These are phyloP conservation scores for Akanthomyces lecanii DNA, from an alignment of 2,329 filamentous ascomycete species.

Conservation along the genomic window DNA sequence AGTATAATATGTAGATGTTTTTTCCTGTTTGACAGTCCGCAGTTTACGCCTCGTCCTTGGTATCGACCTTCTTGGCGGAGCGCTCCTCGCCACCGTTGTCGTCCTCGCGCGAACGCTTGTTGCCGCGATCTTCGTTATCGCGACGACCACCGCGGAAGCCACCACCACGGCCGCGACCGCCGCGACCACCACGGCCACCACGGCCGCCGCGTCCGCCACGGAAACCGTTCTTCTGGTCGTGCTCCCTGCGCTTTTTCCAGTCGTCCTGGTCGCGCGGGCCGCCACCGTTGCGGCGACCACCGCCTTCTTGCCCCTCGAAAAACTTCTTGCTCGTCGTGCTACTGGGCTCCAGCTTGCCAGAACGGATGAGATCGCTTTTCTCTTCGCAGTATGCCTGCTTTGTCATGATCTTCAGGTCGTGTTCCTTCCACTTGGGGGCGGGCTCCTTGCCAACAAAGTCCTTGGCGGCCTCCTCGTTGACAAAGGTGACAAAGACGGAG, in stretches of 20 bases:
- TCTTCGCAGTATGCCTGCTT: slow-evolving; percentile 85
- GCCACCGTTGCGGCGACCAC: slow-evolving; percentile 36
- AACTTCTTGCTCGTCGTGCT: slow-evolving; percentile 39
- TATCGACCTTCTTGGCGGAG: slow-evolving; percentile 60
- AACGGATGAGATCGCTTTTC: slow-evolving; percentile 67
- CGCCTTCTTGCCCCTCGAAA: slow-evolving; percentile 44
- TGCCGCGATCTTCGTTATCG: slow-evolving; percentile 25
- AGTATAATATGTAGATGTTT: not conserved
- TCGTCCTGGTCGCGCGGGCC: slow-evolving; percentile 48
- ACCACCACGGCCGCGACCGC: slow-evolving; percentile 41
- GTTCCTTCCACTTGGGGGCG: slow-evolving; percentile 77
- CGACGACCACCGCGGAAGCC: slow-evolving; percentile 34
- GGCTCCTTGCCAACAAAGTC: slow-evolving; percentile 77
- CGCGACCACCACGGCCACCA: slow-evolving; percentile 39
- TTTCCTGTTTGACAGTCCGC: not conserved
- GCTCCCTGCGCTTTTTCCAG: slow-evolving; percentile 61
- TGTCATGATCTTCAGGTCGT: slow-evolving; percentile 75
- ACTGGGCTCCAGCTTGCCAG: slow-evolving; percentile 63
- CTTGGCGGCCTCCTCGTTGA: slow-evolving; percentile 70
- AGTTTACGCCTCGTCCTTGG: slow-evolving; percentile 36
- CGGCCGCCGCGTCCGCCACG: slow-evolving; percentile 41
- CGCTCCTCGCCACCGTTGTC: slow-evolving; percentile 41
- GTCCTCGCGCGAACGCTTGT: slow-evolving; percentile 54
- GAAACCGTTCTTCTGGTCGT: slow-evolving; percentile 59
- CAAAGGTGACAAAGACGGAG: slow-evolving; percentile 93